These are phyloP conservation scores for Ochetophila trinervis DNA, from an alignment of 306 rosid genomes.

Conservation along the genomic window DNA sequence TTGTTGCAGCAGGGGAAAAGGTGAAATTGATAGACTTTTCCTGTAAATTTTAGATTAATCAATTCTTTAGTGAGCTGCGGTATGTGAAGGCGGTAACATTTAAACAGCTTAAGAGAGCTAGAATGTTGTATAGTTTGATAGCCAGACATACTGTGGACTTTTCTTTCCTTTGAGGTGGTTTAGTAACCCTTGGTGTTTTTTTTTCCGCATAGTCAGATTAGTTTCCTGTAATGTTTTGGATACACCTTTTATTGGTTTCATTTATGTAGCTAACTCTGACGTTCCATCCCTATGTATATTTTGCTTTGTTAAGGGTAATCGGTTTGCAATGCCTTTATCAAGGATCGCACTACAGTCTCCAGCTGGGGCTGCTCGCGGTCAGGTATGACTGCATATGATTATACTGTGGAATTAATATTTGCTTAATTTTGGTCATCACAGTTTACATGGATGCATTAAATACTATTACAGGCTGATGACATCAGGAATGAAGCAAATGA, in stretches of 20 bases:
- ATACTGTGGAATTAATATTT: neutral
- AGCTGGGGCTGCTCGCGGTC: constrained; percentile 96
- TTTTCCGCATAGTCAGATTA: neutral
- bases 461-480: constrained; percentile 71
- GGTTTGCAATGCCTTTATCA: constrained; percentile 80
- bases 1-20: constrained; percentile 95
- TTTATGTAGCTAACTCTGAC: constrained; percentile 6
- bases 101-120: neutral
- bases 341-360: constrained; percentile 79
- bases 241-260: neutral
- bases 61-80: neutral
- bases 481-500: constrained; percentile 83
- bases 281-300: neutral
- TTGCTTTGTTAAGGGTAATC: constrained; percentile 57
- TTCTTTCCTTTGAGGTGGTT: neutral
- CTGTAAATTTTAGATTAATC: neutral
- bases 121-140: neutral
- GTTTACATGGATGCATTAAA: constrained; percentile 24
- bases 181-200: neutral
- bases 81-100: neutral
- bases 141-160: neutral
- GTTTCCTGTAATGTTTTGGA: neutral
- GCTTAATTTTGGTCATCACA: constrained; percentile 15
- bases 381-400: constrained; percentile 44
- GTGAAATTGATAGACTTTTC: constrained; percentile 30